A percentile compares a stretch with the other conserved stretches of the same genome.
phyloP scores from a whole-genome alignment of 2,329 filamentous ascomycete species.

The Verticillium isaacii region DNA sequence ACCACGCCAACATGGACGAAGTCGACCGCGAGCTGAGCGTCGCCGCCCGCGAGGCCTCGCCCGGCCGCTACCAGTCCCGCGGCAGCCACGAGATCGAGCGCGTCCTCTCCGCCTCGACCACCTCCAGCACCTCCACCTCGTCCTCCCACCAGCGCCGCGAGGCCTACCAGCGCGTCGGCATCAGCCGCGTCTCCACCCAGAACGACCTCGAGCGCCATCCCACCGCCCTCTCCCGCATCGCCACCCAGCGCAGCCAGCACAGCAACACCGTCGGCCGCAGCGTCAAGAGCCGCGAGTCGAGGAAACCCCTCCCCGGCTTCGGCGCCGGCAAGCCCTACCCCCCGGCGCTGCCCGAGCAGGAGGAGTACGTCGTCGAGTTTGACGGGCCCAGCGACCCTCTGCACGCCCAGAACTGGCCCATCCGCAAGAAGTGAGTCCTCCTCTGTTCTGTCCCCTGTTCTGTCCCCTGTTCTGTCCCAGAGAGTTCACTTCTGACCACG shows the following conservation, averaged over 20 bases:
- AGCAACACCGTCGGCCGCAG: constrained; percentile 63
- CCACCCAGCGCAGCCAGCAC: constrained; percentile 67
- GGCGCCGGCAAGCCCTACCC: constrained; percentile 73
- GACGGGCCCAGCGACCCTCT: constrained; percentile 77
- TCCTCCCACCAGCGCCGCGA: constrained; percentile 24
- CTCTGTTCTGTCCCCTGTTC: too few species aligned
- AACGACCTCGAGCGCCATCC: constrained; percentile 65
- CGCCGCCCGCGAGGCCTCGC: constrained; percentile 52
- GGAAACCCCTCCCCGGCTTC: constrained; percentile 61
- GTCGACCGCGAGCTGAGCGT: constrained; percentile 49
- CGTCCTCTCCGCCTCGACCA: constrained; percentile 48
- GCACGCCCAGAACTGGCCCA: constrained; percentile 83
- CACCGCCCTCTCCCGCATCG: constrained; percentile 66
- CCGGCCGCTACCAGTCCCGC: constrained; percentile 30
- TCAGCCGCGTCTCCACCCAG: constrained; percentile 61
- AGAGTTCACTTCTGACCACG: neutral
- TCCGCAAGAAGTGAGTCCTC: constrained; percentile 62
- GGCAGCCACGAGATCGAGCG: constrained; percentile 55
- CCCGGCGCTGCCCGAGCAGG: constrained; percentile 61
- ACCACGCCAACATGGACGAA: constrained; percentile 35
- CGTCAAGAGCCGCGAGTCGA: constrained; percentile 42
- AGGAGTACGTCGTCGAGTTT: constrained; percentile 81
- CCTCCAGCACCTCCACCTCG: constrained; percentile 43
- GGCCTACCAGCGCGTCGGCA: constrained; percentile 31
- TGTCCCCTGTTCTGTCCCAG: too few species aligned